Evolutionary conservation across 495 filamentous ascomycete genomes (phyloP).

Genomic region (Aspergillus conjunctus): DNA sequence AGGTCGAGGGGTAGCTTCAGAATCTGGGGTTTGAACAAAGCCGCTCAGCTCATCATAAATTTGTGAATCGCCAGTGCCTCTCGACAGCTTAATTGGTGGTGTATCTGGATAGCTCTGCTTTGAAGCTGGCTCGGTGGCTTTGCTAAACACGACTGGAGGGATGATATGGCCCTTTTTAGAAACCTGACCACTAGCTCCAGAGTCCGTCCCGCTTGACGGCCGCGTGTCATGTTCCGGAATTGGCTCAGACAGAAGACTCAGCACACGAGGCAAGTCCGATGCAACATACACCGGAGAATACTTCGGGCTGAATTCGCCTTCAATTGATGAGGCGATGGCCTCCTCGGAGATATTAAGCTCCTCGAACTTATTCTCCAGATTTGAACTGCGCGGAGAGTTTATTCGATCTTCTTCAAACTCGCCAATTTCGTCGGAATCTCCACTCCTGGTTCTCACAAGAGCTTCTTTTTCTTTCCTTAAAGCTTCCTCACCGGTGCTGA

Average conservation of each 20-base stretch:
- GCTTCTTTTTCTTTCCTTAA: slow-evolving; percentile 43
- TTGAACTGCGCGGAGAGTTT: slow-evolving; percentile 32
- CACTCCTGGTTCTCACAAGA: slow-evolving; percentile 29
- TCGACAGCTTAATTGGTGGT: slow-evolving; percentile 30
- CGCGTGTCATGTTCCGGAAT: slow-evolving; percentile 28
- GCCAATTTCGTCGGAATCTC: slow-evolving; percentile 27
- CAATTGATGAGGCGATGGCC: slow-evolving; percentile 30
- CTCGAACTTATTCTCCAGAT: slow-evolving; percentile 39
- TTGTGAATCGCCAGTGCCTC: slow-evolving; percentile 17
- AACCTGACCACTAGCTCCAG: slow-evolving; percentile 13
- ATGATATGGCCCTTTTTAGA: slow-evolving; percentile 37
- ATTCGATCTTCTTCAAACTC: slow-evolving; percentile 30
- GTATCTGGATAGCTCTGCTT: slow-evolving; percentile 30
- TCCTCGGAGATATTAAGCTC: slow-evolving; percentile 47
- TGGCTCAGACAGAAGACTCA: slow-evolving; percentile 13
- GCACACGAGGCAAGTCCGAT: slow-evolving; percentile 7
- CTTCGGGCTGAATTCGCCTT: slow-evolving; percentile 33
- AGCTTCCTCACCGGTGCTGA: slow-evolving; percentile 53
- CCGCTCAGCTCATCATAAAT: slow-evolving; percentile 26
- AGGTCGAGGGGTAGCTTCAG: slow-evolving; percentile 46
- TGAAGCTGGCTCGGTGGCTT: neutral
- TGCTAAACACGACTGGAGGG: slow-evolving; percentile 32
- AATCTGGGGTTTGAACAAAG: slow-evolving; percentile 32
- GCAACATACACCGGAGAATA: slow-evolving; percentile 25
- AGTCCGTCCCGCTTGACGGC: slow-evolving; percentile 26